Evolutionary conservation across 1,139 yeast species (phyloP), one percentile per base, ranked within the genome.

Genomic region (Pichia sp.): DNA sequence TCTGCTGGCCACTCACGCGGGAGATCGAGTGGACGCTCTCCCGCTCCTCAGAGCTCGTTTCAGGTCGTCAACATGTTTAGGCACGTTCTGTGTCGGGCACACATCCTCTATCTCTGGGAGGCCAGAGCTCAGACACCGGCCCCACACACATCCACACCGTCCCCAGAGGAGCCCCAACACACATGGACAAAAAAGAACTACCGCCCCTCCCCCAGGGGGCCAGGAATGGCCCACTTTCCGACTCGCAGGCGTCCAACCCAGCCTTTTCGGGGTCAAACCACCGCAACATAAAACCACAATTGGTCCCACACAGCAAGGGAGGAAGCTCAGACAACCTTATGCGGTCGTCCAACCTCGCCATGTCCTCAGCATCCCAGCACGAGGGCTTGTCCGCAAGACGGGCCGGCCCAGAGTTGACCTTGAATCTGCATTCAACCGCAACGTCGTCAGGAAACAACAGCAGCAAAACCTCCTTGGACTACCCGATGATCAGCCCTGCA

Each of bases 401-500:
- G 30, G 42, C 36, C 5, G 50, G 38, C 11, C 46, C 47, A 14
- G 7, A 40, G 4, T 37, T 46, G 28, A 49, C 47, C 3, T 43
- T 49, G 24, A 46, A 49, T 22, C 30, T 49, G 12, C 39, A 34
- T 21, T 28, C 24, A 40, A 15, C 34, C 4, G 18, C 22, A 38
- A 28, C 10, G 5, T 10, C 10, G 2, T 28, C 5, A 12, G 19
- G 18, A 18, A 18, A 9, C 17, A 43, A 32, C 18, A 28, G 28
- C 8, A 19, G 28, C 17, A 17, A 17, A 20, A 31, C 22, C 12
- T 21, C 44, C 4, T 27, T 34, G 22, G 42, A 46, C 38, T 12
- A 31, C 4, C 38, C 50, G 19, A 28, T 47, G 19, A 30, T 34
- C 14, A 46, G 48, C 34, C 52, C 52, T 14, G 43, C 44, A 9